A percentile compares a stretch with the other conserved stretches of the same genome.
These are phyloP conservation scores for Stylonectria norvegica DNA, from an alignment of 2,329 filamentous ascomycete species.

Conservation along the genomic window DNA sequence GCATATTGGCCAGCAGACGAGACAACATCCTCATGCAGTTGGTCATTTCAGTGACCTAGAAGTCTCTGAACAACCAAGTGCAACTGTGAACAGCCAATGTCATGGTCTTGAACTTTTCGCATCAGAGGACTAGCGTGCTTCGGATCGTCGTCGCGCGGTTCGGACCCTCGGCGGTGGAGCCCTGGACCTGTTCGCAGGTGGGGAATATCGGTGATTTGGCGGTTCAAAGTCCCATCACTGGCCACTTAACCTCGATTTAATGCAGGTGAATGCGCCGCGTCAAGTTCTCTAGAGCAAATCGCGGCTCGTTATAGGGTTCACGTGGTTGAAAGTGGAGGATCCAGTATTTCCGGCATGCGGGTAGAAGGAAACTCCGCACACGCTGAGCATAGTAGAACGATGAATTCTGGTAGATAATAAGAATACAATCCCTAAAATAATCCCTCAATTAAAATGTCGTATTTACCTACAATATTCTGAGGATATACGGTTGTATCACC, in stretches of 20 bases:
- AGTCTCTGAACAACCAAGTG: no score
- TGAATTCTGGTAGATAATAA: no score
- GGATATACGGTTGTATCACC: no score
- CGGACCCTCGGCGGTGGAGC: conserved; percentile 27
- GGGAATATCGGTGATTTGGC: conserved; percentile 14
- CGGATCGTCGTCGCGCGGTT: conserved; percentile 28
- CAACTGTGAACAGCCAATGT: conserved; percentile 22
- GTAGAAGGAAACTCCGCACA: no score
- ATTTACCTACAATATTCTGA: no score
- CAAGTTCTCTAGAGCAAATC: conserved; percentile 18
- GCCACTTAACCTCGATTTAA: conserved; percentile 4
- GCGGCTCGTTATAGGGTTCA: conserved; percentile 3
- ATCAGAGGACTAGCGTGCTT: conserved; percentile 20
- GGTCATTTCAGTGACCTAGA: conserved; percentile 19
- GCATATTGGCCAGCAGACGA: neutral
- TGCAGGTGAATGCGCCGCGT: conserved; percentile 15
- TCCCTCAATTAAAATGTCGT: no score
- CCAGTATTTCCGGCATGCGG: conserved; percentile 8
- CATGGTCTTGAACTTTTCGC: conserved; percentile 4
- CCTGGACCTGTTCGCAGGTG: conserved; percentile 15
- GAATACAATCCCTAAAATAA: no score
- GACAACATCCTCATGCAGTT: conserved; percentile 2
- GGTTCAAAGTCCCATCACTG: conserved; percentile 13
- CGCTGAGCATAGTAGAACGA: no score
- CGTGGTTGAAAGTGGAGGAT: conserved; percentile 7